Evolutionary conservation across 768 basidiomycete species (phyloP).

Genomic region (Collybia mongolica): DNA sequence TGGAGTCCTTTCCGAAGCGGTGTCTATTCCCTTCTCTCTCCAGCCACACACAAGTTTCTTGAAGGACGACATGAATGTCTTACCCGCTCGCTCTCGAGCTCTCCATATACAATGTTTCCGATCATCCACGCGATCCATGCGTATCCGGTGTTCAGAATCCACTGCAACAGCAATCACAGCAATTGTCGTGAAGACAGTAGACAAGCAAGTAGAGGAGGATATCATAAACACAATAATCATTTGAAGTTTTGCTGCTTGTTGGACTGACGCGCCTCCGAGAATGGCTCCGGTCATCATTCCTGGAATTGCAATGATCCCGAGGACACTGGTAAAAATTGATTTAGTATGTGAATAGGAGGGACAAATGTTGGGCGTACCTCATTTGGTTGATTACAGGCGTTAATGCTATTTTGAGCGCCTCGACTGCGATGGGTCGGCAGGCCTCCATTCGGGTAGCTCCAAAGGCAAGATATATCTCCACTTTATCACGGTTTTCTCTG

Average conservation of each 20-base stretch:
- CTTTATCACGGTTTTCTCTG: constrained; percentile 82
- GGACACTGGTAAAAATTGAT: constrained; percentile 41
- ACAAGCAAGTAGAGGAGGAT: constrained; percentile 70
- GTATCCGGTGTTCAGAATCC: constrained; percentile 64
- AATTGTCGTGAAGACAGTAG: constrained; percentile 63
- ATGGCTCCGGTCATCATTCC: constrained; percentile 95
- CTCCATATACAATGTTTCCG: constrained; percentile 23
- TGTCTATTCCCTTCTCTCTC: no score
- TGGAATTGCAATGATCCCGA: constrained; percentile 75
- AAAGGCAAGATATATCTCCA: constrained; percentile 84
- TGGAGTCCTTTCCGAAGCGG: no score
- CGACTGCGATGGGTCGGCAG: constrained; percentile 72
- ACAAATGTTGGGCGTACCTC: constrained; percentile 45
- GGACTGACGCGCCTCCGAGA: constrained; percentile 79
- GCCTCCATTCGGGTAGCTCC: constrained; percentile 85
- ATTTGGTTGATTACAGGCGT: constrained; percentile 85
- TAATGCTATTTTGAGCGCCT: constrained; percentile 75
- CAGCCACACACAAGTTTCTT: no score
- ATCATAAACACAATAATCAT: constrained; percentile 98
- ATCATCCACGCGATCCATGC: constrained; percentile 59
- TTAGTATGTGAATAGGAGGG: background rate
- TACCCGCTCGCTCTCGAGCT: constrained; percentile 11
- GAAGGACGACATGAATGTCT: constrained; percentile 1
- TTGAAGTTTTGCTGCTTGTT: constrained; percentile 83
- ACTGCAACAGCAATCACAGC: constrained; percentile 61